A percentile compares a stretch with the other conserved stretches of the same genome.
Conservation (phyloP, 225 moss, liverwort and hornwort species). For the Physcomitrellopsis africana region DNA sequence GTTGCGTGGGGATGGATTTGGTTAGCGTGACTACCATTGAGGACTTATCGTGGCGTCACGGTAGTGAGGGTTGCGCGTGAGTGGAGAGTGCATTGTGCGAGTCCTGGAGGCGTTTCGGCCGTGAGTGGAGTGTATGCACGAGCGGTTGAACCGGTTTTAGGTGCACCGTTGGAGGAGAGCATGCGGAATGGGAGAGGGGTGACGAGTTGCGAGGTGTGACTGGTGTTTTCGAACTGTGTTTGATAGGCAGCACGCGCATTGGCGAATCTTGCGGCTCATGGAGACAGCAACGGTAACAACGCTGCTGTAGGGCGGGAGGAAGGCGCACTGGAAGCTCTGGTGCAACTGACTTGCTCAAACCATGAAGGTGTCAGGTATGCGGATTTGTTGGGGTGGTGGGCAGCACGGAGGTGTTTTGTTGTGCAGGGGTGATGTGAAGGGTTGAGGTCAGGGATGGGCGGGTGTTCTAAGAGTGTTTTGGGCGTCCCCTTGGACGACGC, state of each 20-base stretch:
- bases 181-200: neutral
- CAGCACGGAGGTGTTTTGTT: neutral
- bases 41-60: too few species aligned
- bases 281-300: conserved; percentile 97
- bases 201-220: neutral
- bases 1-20: too few species aligned
- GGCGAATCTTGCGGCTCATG: conserved; percentile 97
- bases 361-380: conserved; percentile 94
- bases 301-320: conserved; percentile 90
- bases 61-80: too few species aligned
- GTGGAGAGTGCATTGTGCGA: too few species aligned
- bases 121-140: too few species aligned
- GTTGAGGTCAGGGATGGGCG: too few species aligned
- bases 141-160: too few species aligned
- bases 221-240: neutral
- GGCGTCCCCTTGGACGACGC: neutral
- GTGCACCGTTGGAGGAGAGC: too few species aligned
- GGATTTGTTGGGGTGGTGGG: conserved; percentile 5
- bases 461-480: too few species aligned
- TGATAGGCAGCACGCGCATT: conserved; percentile 90
- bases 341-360: conserved; percentile 89
- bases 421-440: too few species aligned
- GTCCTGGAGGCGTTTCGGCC: too few species aligned
- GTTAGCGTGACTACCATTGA: too few species aligned
- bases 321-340: conserved; percentile 89